These are phyloP conservation scores for Saccharomycopsis fibuligera DNA, from an alignment of 805 yeast genomes.

Conservation along the genomic window DNA sequence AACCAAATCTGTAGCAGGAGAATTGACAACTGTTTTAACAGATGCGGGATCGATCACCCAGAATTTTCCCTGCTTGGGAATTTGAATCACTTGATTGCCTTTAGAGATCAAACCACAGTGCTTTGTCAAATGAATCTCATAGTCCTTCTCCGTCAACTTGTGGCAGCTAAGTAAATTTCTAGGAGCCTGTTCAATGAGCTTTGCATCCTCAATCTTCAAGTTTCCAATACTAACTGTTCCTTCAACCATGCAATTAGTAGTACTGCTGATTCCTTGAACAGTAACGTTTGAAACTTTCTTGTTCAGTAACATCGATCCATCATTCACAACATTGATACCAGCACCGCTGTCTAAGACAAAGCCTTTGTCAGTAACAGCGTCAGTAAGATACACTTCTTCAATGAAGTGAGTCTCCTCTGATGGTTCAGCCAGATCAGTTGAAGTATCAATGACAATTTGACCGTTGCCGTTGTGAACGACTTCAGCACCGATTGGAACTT, in stretches of 20 bases:
- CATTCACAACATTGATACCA: neutral
- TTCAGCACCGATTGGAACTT: neutral
- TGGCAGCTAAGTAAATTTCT: neutral
- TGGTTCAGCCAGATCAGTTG: neutral
- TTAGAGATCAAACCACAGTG: neutral
- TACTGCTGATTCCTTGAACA: neutral
- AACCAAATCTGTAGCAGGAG: neutral
- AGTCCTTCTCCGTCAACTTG: neutral
- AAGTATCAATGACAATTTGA: neutral
- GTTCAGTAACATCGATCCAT: neutral
- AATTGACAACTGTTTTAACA: neutral
- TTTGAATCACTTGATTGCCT: neutral
- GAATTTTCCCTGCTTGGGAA: neutral
- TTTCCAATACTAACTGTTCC: too few relatives aligned
- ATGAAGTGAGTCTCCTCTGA: too few relatives aligned
- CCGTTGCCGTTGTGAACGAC: neutral
- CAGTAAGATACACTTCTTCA: neutral
- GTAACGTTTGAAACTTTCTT: neutral
- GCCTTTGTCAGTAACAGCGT: neutral
- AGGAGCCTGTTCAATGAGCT: neutral
- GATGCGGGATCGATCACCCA: neutral
- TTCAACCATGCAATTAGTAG: too few relatives aligned
- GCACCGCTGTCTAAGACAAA: neutral
- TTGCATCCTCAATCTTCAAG: neutral
- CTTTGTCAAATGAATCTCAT: neutral